A percentile compares a stretch with the other conserved stretches of the same genome.
Conservation (phyloP, 345 rosid species). For the Aquilaria malaccensis region DNA sequence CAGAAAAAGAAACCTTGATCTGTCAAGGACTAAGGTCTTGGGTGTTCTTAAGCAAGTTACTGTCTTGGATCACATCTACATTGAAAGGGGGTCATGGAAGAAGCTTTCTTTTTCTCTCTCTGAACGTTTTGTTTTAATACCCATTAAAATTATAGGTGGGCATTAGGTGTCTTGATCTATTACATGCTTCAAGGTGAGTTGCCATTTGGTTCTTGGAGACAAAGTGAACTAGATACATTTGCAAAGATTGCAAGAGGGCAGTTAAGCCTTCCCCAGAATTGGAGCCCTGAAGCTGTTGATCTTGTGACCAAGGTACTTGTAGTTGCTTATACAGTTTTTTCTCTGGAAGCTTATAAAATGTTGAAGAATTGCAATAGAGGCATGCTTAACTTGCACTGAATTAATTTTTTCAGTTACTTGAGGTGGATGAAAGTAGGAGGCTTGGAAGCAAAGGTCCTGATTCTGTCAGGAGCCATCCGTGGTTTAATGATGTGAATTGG, state of each 20-base stretch:
- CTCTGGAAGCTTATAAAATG: not conserved
- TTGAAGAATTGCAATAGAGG: not conserved
- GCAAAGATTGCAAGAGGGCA: slow-evolving; percentile 82
- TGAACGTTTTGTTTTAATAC: no score
- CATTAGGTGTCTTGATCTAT: slow-evolving; percentile 76
- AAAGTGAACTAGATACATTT: slow-evolving; percentile 60
- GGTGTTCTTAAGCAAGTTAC: no score
- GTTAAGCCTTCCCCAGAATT: slow-evolving; percentile 42
- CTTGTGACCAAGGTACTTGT: slow-evolving; percentile 62
- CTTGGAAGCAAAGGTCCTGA: slow-evolving; percentile 59
- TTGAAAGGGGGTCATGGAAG: no score
- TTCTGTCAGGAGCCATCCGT: slow-evolving; percentile 60
- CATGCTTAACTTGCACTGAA: slow-evolving; percentile 1
- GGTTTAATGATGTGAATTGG: slow-evolving; percentile 71
- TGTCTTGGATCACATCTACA: no score
- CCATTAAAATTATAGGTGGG: slow-evolving; percentile 56
- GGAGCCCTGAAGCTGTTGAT: slow-evolving; percentile 62
- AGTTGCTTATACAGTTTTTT: not conserved
- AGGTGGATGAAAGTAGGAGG: slow-evolving; percentile 60
- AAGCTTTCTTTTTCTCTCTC: no score
- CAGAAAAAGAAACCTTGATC: no score
- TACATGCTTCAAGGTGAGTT: slow-evolving; percentile 74
- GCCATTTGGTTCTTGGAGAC: slow-evolving; percentile 92
- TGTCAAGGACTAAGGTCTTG: no score
- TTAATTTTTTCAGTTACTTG: slow-evolving; percentile 49